Conservation (phyloP, 306 rosid genomes). For the Prunus mira region DNA sequence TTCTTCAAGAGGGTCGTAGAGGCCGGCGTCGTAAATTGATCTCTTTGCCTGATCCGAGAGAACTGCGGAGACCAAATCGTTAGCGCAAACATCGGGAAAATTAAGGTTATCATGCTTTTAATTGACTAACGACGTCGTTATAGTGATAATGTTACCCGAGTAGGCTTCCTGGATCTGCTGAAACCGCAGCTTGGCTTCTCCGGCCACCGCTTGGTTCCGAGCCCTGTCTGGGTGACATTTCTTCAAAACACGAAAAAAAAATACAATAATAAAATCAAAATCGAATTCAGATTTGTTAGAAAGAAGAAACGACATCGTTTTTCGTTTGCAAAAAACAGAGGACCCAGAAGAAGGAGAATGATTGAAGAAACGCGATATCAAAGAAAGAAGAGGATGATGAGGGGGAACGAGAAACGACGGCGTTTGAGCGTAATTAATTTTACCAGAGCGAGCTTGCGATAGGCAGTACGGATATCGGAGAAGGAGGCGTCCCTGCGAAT, state of each 20-base stretch:
- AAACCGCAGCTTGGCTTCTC: slow-evolving; percentile 80
- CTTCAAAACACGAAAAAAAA: slow-evolving; percentile 24
- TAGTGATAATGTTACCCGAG: slow-evolving; percentile 43
- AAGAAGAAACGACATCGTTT: neutral
- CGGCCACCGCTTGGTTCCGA: slow-evolving; percentile 51
- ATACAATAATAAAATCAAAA: neutral
- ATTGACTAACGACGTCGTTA: slow-evolving; percentile 3
- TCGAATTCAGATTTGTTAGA: neutral
- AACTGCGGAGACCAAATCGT: slow-evolving; percentile 45
- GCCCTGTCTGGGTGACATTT: slow-evolving; percentile 93
- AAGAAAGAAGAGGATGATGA: neutral
- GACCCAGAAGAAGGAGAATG: neutral
- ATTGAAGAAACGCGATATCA: neutral
- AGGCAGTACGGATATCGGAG: slow-evolving; percentile 86
- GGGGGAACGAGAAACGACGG: neutral
- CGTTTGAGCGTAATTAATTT: neutral
- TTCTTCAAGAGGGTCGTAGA: slow-evolving; percentile 78
- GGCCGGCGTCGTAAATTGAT: slow-evolving; percentile 90
- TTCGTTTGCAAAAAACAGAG: neutral
- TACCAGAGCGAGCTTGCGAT: slow-evolving; percentile 92
- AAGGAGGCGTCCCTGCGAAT: slow-evolving; percentile 78
- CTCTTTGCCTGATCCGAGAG: slow-evolving; percentile 82
- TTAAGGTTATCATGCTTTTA: too few relatives aligned
- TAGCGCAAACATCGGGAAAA: neutral
- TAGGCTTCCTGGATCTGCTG: slow-evolving; percentile 96